Conservation (phyloP, 2,329 filamentous ascomycete genomes). For the Boeremia exigua region DNA sequence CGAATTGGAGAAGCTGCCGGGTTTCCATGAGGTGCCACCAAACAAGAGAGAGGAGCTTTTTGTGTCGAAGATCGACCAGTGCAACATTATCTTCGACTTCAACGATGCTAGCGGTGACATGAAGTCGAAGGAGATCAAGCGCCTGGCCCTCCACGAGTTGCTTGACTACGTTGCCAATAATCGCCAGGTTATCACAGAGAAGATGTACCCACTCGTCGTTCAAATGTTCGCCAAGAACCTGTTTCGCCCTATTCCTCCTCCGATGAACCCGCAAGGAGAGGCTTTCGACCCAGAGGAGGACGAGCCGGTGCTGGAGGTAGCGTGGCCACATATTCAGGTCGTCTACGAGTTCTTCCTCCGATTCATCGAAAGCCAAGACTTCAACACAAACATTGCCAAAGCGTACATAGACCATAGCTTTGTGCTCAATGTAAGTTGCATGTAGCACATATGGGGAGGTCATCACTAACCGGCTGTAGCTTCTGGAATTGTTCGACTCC, state of each 20-base stretch:
- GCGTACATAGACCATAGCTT: slow-evolving; percentile 98
- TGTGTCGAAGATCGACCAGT: slow-evolving; percentile 99
- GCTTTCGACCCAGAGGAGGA: slow-evolving; percentile 99
- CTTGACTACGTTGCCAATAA: slow-evolving; percentile 99
- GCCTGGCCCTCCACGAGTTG: slow-evolving; percentile 91
- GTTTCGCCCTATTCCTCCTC: slow-evolving; percentile 94
- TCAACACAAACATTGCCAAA: slow-evolving; percentile 99
- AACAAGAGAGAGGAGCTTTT: slow-evolving; percentile 95
- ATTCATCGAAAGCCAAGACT: slow-evolving; percentile 99
- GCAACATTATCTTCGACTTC: slow-evolving; percentile 99
- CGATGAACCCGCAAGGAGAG: slow-evolving; percentile 96
- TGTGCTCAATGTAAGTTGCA: slow-evolving; percentile 71
- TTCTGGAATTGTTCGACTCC: slow-evolving; percentile 97
- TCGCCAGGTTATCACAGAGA: slow-evolving; percentile 95
- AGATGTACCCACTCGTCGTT: slow-evolving; percentile 97
- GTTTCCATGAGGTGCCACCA: slow-evolving; percentile 96
- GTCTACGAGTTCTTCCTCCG: slow-evolving; percentile 99
- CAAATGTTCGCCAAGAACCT: slow-evolving; percentile 99
- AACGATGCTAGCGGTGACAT: slow-evolving; percentile 98
- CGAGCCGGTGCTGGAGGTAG: slow-evolving; percentile 95
- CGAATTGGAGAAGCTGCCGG: slow-evolving; percentile 94
- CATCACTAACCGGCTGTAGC: slow-evolving; percentile 53
- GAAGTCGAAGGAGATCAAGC: slow-evolving; percentile 99
- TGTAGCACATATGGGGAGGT: background rate
- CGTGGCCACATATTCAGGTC: slow-evolving; percentile 99